Evolutionary conservation across 1,284 basidiomycete species (phyloP).

Genomic region (Cryptococcus maquisensis): DNA sequence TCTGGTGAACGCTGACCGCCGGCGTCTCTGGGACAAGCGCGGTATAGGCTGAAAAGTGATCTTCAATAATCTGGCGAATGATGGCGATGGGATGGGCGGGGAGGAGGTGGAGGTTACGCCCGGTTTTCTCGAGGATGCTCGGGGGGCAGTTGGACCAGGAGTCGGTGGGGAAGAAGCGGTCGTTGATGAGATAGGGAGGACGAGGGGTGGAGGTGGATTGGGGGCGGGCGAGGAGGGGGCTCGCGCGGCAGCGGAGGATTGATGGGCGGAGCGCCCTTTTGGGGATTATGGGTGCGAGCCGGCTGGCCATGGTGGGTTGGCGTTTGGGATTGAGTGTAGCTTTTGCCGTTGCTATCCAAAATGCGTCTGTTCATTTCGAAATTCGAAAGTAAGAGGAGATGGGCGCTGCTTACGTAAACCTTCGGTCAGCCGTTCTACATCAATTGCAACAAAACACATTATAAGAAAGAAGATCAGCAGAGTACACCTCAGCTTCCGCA

Average conservation of each 20-base stretch:
- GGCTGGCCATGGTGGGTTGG: background rate
- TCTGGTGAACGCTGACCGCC: slow-evolving; percentile 82
- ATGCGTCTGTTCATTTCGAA: too few relatives aligned
- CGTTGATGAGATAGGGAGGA: background rate
- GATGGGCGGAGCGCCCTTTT: too few relatives aligned
- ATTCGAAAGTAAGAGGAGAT: too few relatives aligned
- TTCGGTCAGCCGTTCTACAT: too few relatives aligned
- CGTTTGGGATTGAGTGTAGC: too few relatives aligned
- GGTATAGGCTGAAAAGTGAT: slow-evolving; percentile 68
- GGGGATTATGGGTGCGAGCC: too few relatives aligned
- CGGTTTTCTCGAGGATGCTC: slow-evolving; percentile 71
- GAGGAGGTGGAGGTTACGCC: slow-evolving; percentile 68
- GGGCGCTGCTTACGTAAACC: too few relatives aligned
- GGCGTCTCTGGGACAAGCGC: slow-evolving; percentile 62
- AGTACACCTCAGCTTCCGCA: too few relatives aligned
- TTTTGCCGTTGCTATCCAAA: too few relatives aligned
- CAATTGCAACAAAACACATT: too few relatives aligned
- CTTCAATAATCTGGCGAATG: slow-evolving; percentile 78
- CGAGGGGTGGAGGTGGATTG: background rate
- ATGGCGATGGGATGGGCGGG: slow-evolving; percentile 80
- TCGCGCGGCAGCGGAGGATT: background rate
- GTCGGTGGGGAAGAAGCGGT: slow-evolving; percentile 52
- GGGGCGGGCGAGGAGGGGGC: background rate
- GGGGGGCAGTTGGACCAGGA: slow-evolving; percentile 78
- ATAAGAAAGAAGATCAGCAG: too few relatives aligned